A percentile compares a stretch with the other conserved stretches of the same genome.
Conservation (phyloP, 129 eudicot genomes). For the Pittosporum tobira region DNA sequence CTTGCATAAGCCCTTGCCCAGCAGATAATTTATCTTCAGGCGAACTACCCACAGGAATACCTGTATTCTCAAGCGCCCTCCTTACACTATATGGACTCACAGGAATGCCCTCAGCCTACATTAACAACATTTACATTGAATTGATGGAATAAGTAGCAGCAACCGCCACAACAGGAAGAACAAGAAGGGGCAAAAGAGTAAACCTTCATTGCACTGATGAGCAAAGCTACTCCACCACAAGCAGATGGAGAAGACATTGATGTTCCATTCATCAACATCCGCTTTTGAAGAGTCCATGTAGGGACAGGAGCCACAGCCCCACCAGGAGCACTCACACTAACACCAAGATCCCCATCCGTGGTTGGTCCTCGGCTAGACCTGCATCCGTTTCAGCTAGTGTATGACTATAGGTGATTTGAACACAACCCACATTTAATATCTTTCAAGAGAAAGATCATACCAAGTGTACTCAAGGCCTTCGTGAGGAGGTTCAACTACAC, state of each 20-base stretch:
- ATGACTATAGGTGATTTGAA: slow-evolving; percentile 9
- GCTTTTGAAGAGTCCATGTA: slow-evolving; percentile 96
- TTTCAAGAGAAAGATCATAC: slow-evolving; percentile 25
- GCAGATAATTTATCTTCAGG: slow-evolving; percentile 85
- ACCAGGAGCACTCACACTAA: slow-evolving; percentile 97
- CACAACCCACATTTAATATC: slow-evolving; percentile 1
- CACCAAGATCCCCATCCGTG: slow-evolving; percentile 94
- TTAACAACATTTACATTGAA: neutral
- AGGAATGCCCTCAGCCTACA: slow-evolving; percentile 74
- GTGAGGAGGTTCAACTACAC: slow-evolving; percentile 76
- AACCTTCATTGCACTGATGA: slow-evolving; percentile 98
- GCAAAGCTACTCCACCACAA: slow-evolving; percentile 92
- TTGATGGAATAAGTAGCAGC: neutral
- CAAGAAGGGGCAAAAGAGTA: neutral
- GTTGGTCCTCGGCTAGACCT: slow-evolving; percentile 99
- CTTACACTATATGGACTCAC: slow-evolving; percentile 87
- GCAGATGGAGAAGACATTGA: slow-evolving; percentile 98
- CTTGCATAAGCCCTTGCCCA: slow-evolving; percentile 96
- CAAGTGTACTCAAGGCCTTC: slow-evolving; percentile 98
- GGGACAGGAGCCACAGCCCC: slow-evolving; percentile 99
- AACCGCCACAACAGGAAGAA: neutral
- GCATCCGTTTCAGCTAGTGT: slow-evolving; percentile 27
- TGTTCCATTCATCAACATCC: slow-evolving; percentile 99
- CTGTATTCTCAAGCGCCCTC: slow-evolving; percentile 93
- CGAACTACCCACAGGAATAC: slow-evolving; percentile 58